Evolutionary conservation across 257 asterid genomes (phyloP).

Genomic region (Nicotiana attenuata): DNA sequence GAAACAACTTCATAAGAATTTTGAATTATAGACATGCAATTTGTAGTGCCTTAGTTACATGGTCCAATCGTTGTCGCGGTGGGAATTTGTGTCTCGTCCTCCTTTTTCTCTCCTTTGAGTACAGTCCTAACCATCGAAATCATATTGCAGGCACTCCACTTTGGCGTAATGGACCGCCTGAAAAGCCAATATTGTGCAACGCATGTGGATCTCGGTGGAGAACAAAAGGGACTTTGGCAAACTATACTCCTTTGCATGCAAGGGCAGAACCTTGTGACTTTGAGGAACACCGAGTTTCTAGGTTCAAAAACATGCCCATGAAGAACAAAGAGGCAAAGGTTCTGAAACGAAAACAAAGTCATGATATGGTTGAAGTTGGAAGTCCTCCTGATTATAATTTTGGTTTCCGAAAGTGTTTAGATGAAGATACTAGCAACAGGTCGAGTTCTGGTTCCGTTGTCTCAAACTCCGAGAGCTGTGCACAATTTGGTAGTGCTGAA

Average conservation of each 20-base stretch:
- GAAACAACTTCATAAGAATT: too few relatives aligned
- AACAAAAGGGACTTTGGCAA: constrained; percentile 84
- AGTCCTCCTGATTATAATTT: constrained; percentile 46
- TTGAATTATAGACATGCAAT: too few relatives aligned
- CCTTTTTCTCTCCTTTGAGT: neutral
- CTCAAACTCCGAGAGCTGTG: constrained; percentile 88
- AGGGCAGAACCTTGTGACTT: constrained; percentile 69
- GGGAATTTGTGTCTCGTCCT: too few relatives aligned
- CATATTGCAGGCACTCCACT: constrained; percentile 70
- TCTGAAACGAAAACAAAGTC: constrained; percentile 58
- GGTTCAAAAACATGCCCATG: constrained; percentile 44
- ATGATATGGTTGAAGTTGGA: constrained; percentile 41
- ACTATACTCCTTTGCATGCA: constrained; percentile 92
- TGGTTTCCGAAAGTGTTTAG: constrained; percentile 48
- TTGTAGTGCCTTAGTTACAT: too few relatives aligned
- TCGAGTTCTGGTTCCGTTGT: constrained; percentile 98
- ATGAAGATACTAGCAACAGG: constrained; percentile 86
- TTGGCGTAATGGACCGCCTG: constrained; percentile 99
- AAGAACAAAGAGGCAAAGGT: constrained; percentile 62
- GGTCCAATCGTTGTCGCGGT: too few relatives aligned
- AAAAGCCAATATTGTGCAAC: constrained; percentile 95
- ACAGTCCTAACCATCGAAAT: neutral
- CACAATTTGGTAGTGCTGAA: constrained; percentile 73
- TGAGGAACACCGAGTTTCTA: constrained; percentile 51
- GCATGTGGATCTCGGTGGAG: constrained; percentile 99